Evolutionary conservation across 495 filamentous ascomycete species (phyloP).

Genomic region (Chaetomidium leptoderma): DNA sequence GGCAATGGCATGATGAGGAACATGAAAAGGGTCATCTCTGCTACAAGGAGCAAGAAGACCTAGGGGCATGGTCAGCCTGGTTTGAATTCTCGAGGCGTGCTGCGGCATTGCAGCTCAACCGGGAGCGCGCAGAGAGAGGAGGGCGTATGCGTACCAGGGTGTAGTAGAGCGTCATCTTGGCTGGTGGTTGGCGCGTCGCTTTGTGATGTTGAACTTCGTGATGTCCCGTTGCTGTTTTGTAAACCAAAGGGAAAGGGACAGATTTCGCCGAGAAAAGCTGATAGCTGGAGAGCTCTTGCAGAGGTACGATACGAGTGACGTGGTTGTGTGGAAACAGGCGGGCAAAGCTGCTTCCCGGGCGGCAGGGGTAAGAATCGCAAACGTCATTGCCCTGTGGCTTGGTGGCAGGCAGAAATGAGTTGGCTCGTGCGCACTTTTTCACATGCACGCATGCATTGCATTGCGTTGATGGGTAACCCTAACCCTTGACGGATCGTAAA

Average conservation of each 20-base stretch:
- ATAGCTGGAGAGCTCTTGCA: neutral
- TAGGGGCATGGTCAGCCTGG: constrained; percentile 42
- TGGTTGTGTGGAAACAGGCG: constrained; percentile 26
- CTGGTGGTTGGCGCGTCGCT: constrained; percentile 7
- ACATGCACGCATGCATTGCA: constrained; percentile 5
- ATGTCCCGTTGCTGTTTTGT: neutral
- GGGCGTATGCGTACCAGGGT: constrained; percentile 67
- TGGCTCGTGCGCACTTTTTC: constrained; percentile 10
- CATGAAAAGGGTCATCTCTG: constrained; percentile 92
- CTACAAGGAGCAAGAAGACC: constrained; percentile 89
- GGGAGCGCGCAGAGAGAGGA: constrained; percentile 17
- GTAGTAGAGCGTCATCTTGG: constrained; percentile 98
- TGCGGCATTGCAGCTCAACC: neutral
- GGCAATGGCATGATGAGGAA: constrained; percentile 88
- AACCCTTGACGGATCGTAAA: no score
- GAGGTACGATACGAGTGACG: constrained; percentile 24
- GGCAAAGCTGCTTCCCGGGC: constrained; percentile 15
- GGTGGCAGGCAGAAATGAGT: constrained; percentile 1
- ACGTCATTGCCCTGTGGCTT: constrained; percentile 28
- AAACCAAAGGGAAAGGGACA: constrained; percentile 1
- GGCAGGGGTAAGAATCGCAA: constrained; percentile 19
- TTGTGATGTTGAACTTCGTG: neutral
- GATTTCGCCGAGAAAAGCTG: neutral
- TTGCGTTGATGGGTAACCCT: neutral
- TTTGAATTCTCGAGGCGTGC: neutral